These are phyloP conservation scores for Spatholobus suberectus DNA, from an alignment of 306 rosid genomes.

Conservation along the genomic window DNA sequence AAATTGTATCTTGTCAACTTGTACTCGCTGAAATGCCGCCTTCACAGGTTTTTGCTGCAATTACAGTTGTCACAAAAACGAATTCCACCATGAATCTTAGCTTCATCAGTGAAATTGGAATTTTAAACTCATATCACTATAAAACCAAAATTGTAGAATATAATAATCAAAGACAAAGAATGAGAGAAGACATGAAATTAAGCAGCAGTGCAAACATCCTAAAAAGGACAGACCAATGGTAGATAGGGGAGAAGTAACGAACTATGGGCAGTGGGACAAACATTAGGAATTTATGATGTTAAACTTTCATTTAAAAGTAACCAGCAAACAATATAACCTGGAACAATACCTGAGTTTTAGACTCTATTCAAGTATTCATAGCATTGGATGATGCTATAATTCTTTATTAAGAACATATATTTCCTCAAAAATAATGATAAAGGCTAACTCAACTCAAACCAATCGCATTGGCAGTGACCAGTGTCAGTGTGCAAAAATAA, in stretches of 20 bases:
- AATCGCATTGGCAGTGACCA: background rate
- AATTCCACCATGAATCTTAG: conserved; percentile 23
- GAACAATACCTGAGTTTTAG: background rate
- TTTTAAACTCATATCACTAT: background rate
- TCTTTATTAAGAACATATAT: background rate
- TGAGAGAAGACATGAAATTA: background rate
- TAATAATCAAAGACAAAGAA: background rate
- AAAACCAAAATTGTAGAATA: background rate
- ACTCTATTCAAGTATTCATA: background rate
- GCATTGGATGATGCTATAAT: background rate
- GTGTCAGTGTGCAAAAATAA: background rate
- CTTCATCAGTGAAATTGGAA: background rate
- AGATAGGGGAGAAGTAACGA: conserved; percentile 8
- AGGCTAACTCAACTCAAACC: conserved; percentile 8
- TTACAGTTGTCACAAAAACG: conserved; percentile 31
- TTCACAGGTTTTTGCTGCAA: conserved; percentile 71
- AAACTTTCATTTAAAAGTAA: background rate
- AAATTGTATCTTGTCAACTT: conserved; percentile 63
- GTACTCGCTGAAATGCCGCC: conserved; percentile 81
- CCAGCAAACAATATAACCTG: conserved; percentile 9
- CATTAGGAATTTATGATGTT: background rate
- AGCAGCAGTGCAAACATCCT: background rate
- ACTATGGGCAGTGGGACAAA: background rate
- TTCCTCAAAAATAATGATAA: background rate
- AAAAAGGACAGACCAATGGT: background rate